Evolutionary conservation across 139 green algal species (phyloP).

Genomic region (Tetraselmis chui): DNA sequence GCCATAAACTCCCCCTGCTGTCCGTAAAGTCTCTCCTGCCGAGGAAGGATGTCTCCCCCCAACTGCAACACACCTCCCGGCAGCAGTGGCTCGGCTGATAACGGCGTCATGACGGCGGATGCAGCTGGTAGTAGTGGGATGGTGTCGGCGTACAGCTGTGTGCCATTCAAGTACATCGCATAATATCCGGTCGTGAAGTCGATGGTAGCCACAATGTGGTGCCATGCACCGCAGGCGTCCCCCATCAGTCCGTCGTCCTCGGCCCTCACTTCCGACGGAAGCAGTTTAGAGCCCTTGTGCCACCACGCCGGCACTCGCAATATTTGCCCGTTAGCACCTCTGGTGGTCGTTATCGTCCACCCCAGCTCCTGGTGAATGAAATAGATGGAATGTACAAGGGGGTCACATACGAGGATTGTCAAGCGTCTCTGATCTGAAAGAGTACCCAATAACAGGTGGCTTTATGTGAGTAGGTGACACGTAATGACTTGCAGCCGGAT

Average conservation of each 20-base stretch:
- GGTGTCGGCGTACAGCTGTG: neutral
- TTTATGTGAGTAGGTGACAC: neutral
- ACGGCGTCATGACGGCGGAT: neutral
- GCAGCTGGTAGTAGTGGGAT: too few relatives aligned
- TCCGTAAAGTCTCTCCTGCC: too few relatives aligned
- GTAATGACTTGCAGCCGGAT: too few relatives aligned
- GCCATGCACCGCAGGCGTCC: neutral
- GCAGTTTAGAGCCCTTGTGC: too few relatives aligned
- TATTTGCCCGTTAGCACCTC: neutral
- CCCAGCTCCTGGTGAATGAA: neutral
- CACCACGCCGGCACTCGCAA: too few relatives aligned
- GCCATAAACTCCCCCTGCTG: neutral
- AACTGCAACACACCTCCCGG: neutral
- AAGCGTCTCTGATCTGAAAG: too few relatives aligned
- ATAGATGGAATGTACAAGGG: too few relatives aligned
- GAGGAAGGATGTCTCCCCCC: neutral
- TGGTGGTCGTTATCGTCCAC: neutral
- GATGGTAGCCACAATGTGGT: neutral
- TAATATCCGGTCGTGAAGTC: neutral
- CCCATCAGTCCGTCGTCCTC: neutral
- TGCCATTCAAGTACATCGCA: neutral
- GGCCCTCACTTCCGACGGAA: neutral
- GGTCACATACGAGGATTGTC: too few relatives aligned
- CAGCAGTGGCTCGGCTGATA: neutral
- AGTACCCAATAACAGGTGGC: too few relatives aligned